These are phyloP conservation scores for Paraconiothyrium sp. DNA, from an alignment of 2,329 filamentous ascomycete species.

Conservation along the genomic window DNA sequence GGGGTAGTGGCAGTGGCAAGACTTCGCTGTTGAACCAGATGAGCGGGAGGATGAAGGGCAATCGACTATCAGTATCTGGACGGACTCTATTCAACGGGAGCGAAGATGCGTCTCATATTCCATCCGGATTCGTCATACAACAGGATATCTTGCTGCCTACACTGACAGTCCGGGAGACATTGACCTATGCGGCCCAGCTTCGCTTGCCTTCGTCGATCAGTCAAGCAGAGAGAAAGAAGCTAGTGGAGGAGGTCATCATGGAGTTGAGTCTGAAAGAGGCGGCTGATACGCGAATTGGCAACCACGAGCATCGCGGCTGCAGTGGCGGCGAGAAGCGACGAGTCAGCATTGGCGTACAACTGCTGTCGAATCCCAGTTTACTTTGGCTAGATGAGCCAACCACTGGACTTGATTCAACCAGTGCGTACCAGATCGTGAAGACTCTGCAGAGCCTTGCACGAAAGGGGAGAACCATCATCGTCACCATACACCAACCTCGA, in stretches of 20 bases:
- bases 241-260: constrained; percentile 80
- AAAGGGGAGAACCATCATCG: constrained; percentile 75
- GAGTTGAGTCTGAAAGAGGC: constrained; percentile 81
- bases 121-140: constrained; percentile 78
- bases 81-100: constrained; percentile 69
- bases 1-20: constrained; percentile 77
- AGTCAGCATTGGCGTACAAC: constrained; percentile 79
- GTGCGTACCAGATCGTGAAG: constrained; percentile 76
- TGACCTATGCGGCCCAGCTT: constrained; percentile 77
- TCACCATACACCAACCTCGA: constrained; percentile 79
- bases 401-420: constrained; percentile 79
- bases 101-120: constrained; percentile 58
- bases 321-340: constrained; percentile 82
- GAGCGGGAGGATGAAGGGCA: constrained; percentile 72
- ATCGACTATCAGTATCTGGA: constrained; percentile 63
- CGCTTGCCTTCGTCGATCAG: constrained; percentile 72
- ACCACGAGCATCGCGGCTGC: constrained; percentile 75
- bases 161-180: constrained; percentile 78
- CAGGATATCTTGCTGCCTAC: constrained; percentile 78
- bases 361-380: constrained; percentile 80
- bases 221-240: constrained; percentile 64
- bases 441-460: constrained; percentile 74
- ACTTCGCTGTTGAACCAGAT: constrained; percentile 69
- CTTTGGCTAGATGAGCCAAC: constrained; percentile 83
- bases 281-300: constrained; percentile 77